A percentile compares a stretch with the other conserved stretches of the same genome.
Conservation (phyloP, 176 grass and related monocot species). For the Oryza nivara region DNA sequence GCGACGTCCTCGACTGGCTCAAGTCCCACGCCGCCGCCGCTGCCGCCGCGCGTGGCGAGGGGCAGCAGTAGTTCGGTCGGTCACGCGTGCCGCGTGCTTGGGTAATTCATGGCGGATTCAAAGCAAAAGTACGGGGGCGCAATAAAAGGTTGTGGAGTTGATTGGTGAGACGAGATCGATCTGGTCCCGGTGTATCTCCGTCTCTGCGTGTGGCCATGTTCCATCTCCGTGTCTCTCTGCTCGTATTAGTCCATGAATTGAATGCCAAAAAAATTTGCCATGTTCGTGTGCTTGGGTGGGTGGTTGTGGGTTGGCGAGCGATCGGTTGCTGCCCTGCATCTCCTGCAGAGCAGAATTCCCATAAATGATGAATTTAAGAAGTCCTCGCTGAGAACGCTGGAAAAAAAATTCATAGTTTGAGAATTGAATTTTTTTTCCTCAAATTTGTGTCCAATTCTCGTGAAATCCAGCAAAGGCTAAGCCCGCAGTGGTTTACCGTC, state of each 20-base stretch:
- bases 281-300: not conserved
- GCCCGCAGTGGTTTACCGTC: too few species aligned
- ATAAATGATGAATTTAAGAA: too few species aligned
- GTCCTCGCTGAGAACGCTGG: too few species aligned
- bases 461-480: too few species aligned
- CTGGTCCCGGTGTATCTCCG: not conserved
- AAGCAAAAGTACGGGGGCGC: not conserved
- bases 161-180: not conserved
- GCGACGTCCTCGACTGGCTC: conserved; percentile 75
- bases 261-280: not conserved
- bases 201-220: too few species aligned
- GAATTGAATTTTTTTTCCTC: too few species aligned
- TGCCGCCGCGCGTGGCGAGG: not conserved
- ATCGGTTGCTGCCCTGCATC: not conserved
- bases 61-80: not conserved
- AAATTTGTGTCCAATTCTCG: too few species aligned
- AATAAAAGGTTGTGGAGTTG: not conserved
- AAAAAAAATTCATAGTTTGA: too few species aligned
- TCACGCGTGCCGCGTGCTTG: not conserved
- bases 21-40: conserved; percentile 36
- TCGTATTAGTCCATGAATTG: not conserved
- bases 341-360: too few species aligned
- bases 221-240: not conserved
- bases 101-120: not conserved
- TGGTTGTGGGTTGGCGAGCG: not conserved